phyloP scores from a whole-genome alignment of 257 asterid genomes.

The Solanum ossicruentum region DNA sequence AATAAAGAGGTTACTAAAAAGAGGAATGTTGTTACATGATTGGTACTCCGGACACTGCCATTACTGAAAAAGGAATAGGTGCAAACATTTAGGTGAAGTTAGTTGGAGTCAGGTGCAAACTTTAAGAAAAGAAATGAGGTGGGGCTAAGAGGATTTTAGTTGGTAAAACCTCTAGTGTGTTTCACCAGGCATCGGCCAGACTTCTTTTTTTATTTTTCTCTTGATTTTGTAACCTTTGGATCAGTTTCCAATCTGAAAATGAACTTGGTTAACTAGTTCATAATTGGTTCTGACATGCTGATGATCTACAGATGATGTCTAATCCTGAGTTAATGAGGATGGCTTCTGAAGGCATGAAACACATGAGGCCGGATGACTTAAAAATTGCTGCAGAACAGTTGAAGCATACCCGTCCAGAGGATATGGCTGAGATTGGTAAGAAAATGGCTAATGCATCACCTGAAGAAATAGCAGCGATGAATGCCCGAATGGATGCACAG shows the following conservation, averaged over 20 bases:
- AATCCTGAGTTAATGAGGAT: conserved; percentile 83
- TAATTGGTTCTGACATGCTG: background rate
- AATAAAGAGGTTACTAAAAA: background rate
- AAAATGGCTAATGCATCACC: conserved; percentile 93
- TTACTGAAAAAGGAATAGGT: background rate
- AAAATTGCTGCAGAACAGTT: conserved; percentile 84
- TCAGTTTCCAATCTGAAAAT: background rate
- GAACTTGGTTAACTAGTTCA: background rate
- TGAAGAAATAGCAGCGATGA: conserved; percentile 78
- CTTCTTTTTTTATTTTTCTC: background rate
- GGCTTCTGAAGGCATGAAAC: conserved; percentile 97
- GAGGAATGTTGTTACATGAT: background rate
- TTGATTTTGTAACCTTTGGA: background rate
- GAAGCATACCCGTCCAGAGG: conserved; percentile 87
- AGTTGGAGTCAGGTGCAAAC: background rate
- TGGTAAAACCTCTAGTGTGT: background rate
- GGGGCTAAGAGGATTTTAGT: background rate
- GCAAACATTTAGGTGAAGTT: background rate
- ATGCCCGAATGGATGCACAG: conserved; percentile 71
- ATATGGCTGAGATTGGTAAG: conserved; percentile 80
- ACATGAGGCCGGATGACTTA: conserved; percentile 76
- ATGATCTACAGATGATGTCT: conserved; percentile 81
- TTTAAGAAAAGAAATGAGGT: background rate
- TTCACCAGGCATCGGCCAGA: background rate
- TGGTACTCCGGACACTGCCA: background rate